Conservation (phyloP, 1,139 yeast species). For the Yamadazyma dushanensis region DNA sequence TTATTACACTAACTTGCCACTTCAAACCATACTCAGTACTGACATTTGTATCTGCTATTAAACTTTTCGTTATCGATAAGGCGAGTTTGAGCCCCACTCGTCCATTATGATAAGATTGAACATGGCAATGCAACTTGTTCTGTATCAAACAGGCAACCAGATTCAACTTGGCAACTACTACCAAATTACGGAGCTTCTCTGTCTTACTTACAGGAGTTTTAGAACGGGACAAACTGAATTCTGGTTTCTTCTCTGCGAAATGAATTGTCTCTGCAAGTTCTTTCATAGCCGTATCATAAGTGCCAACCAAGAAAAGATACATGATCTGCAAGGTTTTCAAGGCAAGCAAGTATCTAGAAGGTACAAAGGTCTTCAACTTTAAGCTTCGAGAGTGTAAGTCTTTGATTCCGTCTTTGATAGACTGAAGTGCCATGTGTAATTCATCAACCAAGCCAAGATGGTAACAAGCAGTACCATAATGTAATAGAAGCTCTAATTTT, state of each 20-base stretch:
- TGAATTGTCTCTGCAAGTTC: conserved; percentile 24
- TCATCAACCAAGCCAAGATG: conserved; percentile 7
- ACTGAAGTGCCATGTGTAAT: conserved; percentile 2
- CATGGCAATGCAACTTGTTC: conserved; percentile 14
- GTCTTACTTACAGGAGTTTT: conserved; percentile 17
- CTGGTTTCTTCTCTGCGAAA: conserved; percentile 28
- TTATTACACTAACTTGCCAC: conserved; percentile 33
- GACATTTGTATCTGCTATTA: conserved; percentile 23
- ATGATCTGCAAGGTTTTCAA: conserved; percentile 37
- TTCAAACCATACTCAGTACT: conserved; percentile 25
- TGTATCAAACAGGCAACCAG: conserved; percentile 26
- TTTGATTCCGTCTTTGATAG: conserved; percentile 10
- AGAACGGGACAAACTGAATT: conserved; percentile 24
- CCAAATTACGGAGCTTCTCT: conserved; percentile 33
- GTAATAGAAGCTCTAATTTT: conserved; percentile 9
- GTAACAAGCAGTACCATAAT: conserved; percentile 14
- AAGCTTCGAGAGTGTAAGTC: no score
- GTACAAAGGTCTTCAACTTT: no score
- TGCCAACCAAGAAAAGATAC: conserved; percentile 18
- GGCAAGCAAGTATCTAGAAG: conserved; percentile 17
- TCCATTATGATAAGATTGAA: conserved; percentile 28
- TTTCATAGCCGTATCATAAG: conserved; percentile 19
- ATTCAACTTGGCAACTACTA: conserved; percentile 38
- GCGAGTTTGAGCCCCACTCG: conserved; percentile 43
- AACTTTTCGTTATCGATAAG: conserved; percentile 42